Conservation (phyloP, 1,284 basidiomycete species). For the Cutaneotrichosporon dermatis region DNA sequence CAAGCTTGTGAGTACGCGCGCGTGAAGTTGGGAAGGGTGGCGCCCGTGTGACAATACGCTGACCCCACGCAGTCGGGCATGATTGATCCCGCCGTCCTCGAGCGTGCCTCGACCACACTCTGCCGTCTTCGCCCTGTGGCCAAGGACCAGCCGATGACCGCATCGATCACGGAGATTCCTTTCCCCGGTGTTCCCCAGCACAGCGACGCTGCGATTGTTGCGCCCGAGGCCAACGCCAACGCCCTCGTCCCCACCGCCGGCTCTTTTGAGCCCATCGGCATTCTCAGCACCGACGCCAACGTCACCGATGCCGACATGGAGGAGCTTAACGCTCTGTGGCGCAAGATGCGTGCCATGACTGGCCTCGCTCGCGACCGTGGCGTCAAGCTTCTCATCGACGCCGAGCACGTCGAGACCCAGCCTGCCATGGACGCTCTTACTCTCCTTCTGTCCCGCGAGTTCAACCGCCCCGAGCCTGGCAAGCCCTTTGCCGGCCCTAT, state of each 20-base stretch:
- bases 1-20: conserved; percentile 59
- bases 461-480: conserved; percentile 55
- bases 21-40: neutral
- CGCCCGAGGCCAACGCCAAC: conserved; percentile 12
- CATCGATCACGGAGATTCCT: conserved; percentile 45
- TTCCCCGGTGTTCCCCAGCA: conserved; percentile 61
- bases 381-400: conserved; percentile 65
- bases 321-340: conserved; percentile 59
- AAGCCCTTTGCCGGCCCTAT: conserved; percentile 33
- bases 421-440: conserved; percentile 77
- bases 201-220: conserved; percentile 34
- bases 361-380: conserved; percentile 55
- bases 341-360: conserved; percentile 60
- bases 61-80: conserved; percentile 39
- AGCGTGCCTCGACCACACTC: conserved; percentile 47
- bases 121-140: conserved; percentile 40
- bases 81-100: conserved; percentile 44
- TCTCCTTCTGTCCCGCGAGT: conserved; percentile 67
- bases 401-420: conserved; percentile 74
- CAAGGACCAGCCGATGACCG: conserved; percentile 3
- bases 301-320: conserved; percentile 54
- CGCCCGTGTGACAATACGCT: neutral
- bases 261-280: conserved; percentile 24
- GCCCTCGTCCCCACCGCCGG: conserved; percentile 22
- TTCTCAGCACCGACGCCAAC: conserved; percentile 39